Base-by-base conservation (phyloP, 208 protist genomes). In the Zelonia costaricensis region DNA sequence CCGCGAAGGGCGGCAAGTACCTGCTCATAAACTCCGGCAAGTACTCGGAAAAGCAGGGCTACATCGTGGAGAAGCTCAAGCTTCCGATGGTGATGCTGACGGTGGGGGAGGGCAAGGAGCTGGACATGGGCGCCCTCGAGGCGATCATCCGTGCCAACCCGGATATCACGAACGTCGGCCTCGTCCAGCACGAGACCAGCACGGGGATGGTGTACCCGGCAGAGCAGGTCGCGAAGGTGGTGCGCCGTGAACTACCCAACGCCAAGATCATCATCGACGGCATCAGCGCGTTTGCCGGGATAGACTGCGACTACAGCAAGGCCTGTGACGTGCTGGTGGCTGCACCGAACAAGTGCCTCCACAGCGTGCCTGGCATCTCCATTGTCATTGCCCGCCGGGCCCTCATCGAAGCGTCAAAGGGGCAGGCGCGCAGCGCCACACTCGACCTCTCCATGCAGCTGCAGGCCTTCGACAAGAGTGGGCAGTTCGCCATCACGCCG, bases 161-260 rank as follows among this genome's bases (percentile, higher is more conserved):
- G 1, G 75, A 89, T 60, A 62, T 90, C 48, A 86, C 82, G 16
- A 88, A 74, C 7, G 87, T 97, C 25, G 84, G 82, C 5, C 82
- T 84, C 28, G 88, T 97, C 13, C 89, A 94, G 62, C 84, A 91
- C 70, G 92, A 97, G 61, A 95, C 92, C 0, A 95, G 85, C 67
- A 93, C 83, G 36, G 92, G 92, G 22, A 86, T 97, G 76, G 72
- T 97, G 13, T 95, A 97, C 62, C 88, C 88, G 18, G 83, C 83
- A 9, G 75, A 82, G 39, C 33, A 73, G 47, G 85, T 97, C 45
- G 75, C 67, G 33, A 56, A 44, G 7, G 67, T 78, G 20, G 83
- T 94, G 33, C 77, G 62, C 25, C 55, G 78, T 53, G 10, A 65
- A 31, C 33, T 78, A 15, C 84, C 85, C 9, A 65, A 76, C 7